These are phyloP conservation scores for Cyberlindnera meyerae DNA, from an alignment of 805 yeast genomes.

Conservation along the genomic window DNA sequence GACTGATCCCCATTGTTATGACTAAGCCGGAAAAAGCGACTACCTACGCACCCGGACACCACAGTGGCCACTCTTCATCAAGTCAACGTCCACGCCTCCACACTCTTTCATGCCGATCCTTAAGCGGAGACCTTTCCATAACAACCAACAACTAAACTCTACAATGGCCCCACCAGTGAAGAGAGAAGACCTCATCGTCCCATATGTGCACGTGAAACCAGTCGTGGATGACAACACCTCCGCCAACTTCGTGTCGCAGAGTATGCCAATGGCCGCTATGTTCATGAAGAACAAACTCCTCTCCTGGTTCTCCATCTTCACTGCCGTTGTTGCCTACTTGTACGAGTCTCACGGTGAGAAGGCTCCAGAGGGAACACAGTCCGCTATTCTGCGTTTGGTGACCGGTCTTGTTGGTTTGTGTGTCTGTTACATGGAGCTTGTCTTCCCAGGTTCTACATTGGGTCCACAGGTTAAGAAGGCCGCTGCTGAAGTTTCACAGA, in stretches of 20 bases:
- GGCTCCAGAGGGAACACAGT: slow-evolving; percentile 33
- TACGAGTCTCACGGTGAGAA: slow-evolving; percentile 24
- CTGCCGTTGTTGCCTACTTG: slow-evolving; percentile 38
- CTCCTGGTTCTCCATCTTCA: slow-evolving; percentile 42
- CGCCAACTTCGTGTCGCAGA: slow-evolving; percentile 42
- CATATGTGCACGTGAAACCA: slow-evolving; percentile 45
- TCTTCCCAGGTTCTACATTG: slow-evolving; percentile 16
- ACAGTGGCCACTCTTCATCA: no score
- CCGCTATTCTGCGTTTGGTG: slow-evolving; percentile 3
- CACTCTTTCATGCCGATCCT: not conserved
- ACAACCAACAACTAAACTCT: not conserved
- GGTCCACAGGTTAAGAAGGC: slow-evolving; percentile 9
- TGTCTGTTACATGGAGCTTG: slow-evolving; percentile 51
- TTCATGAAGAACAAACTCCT: slow-evolving; percentile 48
- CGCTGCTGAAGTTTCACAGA: slow-evolving; percentile 9
- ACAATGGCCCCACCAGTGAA: slow-evolving; percentile 29
- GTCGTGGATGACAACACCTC: slow-evolving; percentile 40
- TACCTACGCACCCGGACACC: no score
- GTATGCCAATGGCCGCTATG: slow-evolving; percentile 68
- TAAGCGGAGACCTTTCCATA: no score
- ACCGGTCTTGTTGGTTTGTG: slow-evolving; percentile 24
- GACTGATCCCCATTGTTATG: no score
- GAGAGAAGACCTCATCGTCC: slow-evolving; percentile 34
- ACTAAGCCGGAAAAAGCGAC: no score
- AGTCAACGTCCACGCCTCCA: slow-evolving; percentile 1